These are phyloP conservation scores for Boletus rubescentipes DNA, from an alignment of 768 basidiomycete genomes.

Conservation along the genomic window DNA sequence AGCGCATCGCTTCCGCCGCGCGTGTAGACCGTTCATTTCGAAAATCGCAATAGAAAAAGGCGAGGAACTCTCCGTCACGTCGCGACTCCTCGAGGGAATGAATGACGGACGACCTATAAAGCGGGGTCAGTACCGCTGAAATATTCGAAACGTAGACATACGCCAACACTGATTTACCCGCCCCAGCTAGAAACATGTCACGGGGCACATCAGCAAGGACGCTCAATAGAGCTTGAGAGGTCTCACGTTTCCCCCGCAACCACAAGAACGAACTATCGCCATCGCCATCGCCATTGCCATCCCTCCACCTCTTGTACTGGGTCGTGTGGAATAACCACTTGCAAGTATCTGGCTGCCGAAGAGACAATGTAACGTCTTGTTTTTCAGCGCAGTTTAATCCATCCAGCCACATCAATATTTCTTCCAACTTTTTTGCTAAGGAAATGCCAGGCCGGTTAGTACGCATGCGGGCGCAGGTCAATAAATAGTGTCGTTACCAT, in stretches of 20 bases:
- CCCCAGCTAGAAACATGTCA: not conserved
- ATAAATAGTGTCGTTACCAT: not conserved
- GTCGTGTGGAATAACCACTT: not conserved
- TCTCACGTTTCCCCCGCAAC: not conserved
- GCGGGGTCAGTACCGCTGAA: not conserved
- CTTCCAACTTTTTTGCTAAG: not conserved
- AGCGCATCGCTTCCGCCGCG: not conserved
- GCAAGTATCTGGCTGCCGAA: not conserved
- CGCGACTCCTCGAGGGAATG: not conserved
- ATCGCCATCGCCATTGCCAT: too few relatives aligned
- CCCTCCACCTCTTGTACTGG: not conserved
- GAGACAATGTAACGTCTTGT: not conserved
- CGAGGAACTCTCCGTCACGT: not conserved
- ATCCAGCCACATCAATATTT: not conserved
- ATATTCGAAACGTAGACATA: not conserved
- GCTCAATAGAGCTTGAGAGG: not conserved
- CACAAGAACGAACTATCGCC: not conserved
- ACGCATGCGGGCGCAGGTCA: not conserved
- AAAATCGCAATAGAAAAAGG: not conserved
- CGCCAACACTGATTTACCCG: not conserved
- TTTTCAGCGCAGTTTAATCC: not conserved
- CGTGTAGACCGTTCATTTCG: not conserved
- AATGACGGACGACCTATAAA: not conserved
- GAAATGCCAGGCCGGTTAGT: not conserved
- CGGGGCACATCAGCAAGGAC: not conserved